Evolutionary conservation across 2,329 filamentous ascomycete genomes (phyloP).

Genomic region (Apiospora aurea): DNA sequence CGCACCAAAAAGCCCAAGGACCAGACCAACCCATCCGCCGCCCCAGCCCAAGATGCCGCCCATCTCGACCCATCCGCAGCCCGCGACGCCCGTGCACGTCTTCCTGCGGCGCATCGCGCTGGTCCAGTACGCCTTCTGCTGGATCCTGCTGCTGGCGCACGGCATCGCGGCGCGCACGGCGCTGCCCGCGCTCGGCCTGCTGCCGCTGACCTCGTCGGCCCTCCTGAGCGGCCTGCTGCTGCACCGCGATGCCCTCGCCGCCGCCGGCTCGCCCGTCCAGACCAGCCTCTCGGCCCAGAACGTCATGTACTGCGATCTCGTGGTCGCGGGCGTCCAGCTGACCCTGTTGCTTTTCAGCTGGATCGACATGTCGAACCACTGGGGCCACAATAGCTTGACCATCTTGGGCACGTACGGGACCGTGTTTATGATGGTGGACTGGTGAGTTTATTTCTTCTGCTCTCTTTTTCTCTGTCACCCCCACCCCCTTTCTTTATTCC

Average conservation of each 20-base stretch:
- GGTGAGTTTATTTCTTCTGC: background rate
- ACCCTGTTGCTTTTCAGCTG: background rate
- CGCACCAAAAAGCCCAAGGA: no score
- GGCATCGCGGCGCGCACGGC: background rate
- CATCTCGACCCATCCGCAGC: no score
- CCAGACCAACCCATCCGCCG: no score
- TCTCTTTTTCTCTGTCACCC: background rate
- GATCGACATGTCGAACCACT: background rate
- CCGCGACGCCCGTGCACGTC: background rate
- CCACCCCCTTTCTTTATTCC: background rate
- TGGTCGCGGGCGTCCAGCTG: background rate
- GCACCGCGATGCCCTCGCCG: slow-evolving; percentile 15
- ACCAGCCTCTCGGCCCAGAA: background rate
- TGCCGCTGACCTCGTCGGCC: slow-evolving; percentile 5
- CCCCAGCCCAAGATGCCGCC: background rate
- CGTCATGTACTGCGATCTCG: background rate
- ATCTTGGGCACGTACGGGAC: slow-evolving; percentile 19
- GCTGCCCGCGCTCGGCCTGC: background rate
- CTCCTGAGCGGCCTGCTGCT: background rate
- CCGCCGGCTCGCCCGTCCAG: background rate
- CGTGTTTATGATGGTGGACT: slow-evolving; percentile 19
- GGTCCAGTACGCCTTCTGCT: background rate
- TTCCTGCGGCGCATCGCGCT: slow-evolving; percentile 7
- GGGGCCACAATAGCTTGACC: background rate
- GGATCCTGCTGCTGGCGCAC: slow-evolving; percentile 14